phyloP scores from a whole-genome alignment of 2,329 filamentous ascomycete genomes.

The Sclerotinia subarctica region DNA sequence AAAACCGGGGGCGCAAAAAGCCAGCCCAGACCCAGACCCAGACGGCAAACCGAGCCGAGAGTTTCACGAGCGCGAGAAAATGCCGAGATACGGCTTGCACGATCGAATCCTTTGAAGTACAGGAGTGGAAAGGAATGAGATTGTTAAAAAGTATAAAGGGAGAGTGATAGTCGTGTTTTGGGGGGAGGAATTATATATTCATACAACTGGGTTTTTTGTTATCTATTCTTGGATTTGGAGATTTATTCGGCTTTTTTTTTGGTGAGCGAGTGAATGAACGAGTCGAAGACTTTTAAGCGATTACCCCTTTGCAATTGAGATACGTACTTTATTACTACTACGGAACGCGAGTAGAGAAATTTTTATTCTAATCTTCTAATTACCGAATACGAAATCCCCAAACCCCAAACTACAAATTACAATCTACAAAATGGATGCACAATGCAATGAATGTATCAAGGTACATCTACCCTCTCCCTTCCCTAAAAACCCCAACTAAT shows the following conservation, averaged over 20 bases:
- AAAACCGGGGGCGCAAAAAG: neutral
- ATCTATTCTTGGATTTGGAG: too few species aligned
- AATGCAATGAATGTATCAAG: constrained; percentile 6
- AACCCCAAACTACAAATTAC: too few species aligned
- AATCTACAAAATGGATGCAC: neutral
- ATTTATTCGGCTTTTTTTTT: too few species aligned
- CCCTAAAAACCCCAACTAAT: constrained; percentile 30
- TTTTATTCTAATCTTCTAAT: neutral
- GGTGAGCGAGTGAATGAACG: too few species aligned
- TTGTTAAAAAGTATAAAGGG: too few species aligned
- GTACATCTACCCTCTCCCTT: neutral
- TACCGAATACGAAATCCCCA: neutral
- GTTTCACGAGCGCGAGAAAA: neutral
- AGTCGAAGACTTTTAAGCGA: neutral
- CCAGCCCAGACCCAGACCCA: neutral
- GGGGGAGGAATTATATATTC: too few species aligned
- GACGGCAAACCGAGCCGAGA: neutral
- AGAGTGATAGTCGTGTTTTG: too few species aligned
- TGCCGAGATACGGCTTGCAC: neutral
- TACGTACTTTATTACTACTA: neutral
- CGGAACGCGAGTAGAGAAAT: too few species aligned
- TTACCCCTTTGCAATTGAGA: neutral
- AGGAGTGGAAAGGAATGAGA: too few species aligned
- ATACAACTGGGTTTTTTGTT: too few species aligned
- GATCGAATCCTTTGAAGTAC: too few species aligned